These are phyloP conservation scores for Neofusicoccum laricinum DNA, from an alignment of 2,329 filamentous ascomycete species.

Conservation along the genomic window DNA sequence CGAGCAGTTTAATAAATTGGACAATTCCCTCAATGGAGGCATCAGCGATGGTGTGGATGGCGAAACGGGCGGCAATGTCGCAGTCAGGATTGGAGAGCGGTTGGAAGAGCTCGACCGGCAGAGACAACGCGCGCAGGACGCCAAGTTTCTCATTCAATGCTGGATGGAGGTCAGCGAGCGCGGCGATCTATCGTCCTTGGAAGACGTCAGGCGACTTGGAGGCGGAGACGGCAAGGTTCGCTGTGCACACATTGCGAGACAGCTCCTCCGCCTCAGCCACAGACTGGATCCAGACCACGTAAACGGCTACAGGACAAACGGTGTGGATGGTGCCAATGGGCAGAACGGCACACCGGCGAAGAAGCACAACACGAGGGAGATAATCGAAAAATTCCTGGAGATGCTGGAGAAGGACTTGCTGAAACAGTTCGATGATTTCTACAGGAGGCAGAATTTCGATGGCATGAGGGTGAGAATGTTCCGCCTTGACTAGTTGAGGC, in stretches of 20 bases:
- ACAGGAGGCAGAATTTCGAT: constrained; percentile 90
- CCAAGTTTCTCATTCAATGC: constrained; percentile 92
- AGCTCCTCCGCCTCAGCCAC: constrained; percentile 91
- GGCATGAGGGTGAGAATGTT: constrained; percentile 69
- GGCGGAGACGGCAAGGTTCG: constrained; percentile 89
- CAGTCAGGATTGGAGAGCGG: constrained; percentile 90
- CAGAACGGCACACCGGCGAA: constrained; percentile 26
- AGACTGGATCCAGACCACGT: constrained; percentile 67
- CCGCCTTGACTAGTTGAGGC: background rate
- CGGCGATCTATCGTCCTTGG: constrained; percentile 79
- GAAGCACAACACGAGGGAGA: constrained; percentile 70
- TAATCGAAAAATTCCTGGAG: constrained; percentile 95
- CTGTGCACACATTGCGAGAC: constrained; percentile 89
- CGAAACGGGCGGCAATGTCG: constrained; percentile 74
- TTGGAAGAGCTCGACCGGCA: constrained; percentile 94
- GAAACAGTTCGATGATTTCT: constrained; percentile 96
- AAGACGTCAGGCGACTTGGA: constrained; percentile 81
- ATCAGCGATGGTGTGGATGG: constrained; percentile 50
- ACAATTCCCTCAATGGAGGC: constrained; percentile 72
- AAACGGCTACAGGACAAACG: constrained; percentile 30
- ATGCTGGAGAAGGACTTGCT: constrained; percentile 91
- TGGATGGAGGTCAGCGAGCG: constrained; percentile 94
- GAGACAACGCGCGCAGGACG: constrained; percentile 82
- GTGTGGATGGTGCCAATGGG: constrained; percentile 49
- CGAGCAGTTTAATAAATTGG: constrained; percentile 84